Base-by-base conservation (phyloP, 108 stramenopile genomes). In the Cyclotella choctawhatcheeana region DNA sequence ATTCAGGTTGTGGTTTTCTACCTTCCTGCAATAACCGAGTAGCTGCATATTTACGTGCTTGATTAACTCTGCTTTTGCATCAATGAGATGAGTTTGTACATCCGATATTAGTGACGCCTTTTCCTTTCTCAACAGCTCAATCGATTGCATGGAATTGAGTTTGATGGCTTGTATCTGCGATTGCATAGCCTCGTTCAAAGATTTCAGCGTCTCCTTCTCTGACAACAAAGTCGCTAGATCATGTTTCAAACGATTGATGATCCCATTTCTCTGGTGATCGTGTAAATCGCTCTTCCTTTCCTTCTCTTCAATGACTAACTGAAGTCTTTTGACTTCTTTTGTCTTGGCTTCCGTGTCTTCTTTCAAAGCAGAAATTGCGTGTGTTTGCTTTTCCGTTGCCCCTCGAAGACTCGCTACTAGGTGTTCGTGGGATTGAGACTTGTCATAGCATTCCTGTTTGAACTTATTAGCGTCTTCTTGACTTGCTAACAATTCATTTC, bases 291-390 rank as follows among this genome's bases (percentile, higher is more conserved):
- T 63, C 44, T 44, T 43, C 31, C 37, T 51, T 21, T 79, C 78
- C 24, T 61, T 66, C 26, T 67, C 67, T 37, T 67, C 40, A 6
- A 79, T 55, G 21, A 22, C 26, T 48, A 10, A 18, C n/a, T 68
- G 51, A 0, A 79, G 78, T 3, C 63, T 64, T 44, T 71, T 52
- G n/a, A 51, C 54, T 32, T 78, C 69, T 5, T 61, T 59, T n/a
- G 31, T 17, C 31, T 43, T 65, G n/a, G 56, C 44, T 58, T 71
- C 32, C 26, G 48, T 3, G 0, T 79, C 67, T 5, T 13, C 37
- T 21, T 68, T 34, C 16, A 79, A 18, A 16, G 33, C 47, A 24
- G 44, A 44, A 44, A 79, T 44, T 56, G 34, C 45, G 5, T 54
- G 20, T 35, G 44, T 62, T 14, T 73, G 69, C 43, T 56, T 55